Conservation (phyloP, 2,329 filamentous ascomycete genomes). For the Penicillium sp. region DNA sequence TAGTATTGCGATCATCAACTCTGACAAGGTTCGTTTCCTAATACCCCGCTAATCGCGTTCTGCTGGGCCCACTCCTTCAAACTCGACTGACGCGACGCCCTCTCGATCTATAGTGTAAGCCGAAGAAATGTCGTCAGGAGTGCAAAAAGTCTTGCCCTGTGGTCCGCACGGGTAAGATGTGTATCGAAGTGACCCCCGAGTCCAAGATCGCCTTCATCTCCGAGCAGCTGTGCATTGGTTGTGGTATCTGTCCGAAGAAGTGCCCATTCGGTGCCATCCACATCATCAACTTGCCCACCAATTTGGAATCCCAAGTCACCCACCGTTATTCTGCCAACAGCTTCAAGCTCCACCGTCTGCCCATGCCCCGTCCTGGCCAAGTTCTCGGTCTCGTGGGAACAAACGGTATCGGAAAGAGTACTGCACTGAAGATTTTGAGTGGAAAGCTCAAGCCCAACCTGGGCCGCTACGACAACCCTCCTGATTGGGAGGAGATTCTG, state of each 20-base stretch:
- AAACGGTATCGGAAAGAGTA: constrained; percentile 99
- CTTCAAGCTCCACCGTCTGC: constrained; percentile 97
- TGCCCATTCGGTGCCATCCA: constrained; percentile 98
- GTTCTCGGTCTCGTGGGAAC: constrained; percentile 96
- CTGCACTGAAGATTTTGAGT: constrained; percentile 97
- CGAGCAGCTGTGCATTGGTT: constrained; percentile 92
- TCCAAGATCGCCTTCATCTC: constrained; percentile 98
- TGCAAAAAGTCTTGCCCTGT: constrained; percentile 99
- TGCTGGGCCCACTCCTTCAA: constrained; percentile 31
- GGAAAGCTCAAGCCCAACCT: constrained; percentile 98
- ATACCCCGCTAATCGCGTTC: constrained; percentile 37
- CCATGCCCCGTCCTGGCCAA: constrained; percentile 91
- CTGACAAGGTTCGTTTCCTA: constrained; percentile 73
- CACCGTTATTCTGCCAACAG: constrained; percentile 99
- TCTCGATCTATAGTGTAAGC: constrained; percentile 67
- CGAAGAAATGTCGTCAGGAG: constrained; percentile 98
- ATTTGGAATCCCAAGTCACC: constrained; percentile 96
- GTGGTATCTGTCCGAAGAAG: constrained; percentile 99
- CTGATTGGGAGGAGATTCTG: constrained; percentile 98
- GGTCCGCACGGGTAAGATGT: constrained; percentile 93
- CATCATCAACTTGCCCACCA: constrained; percentile 99
- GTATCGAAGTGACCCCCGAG: constrained; percentile 85
- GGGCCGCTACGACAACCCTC: constrained; percentile 91
- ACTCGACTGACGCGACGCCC: constrained; percentile 42
- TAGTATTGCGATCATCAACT: constrained; percentile 98